Evolutionary conservation across 345 rosid species (phyloP), one percentile per base, ranked within the genome.

Genomic region (Erodium maritimum): DNA sequence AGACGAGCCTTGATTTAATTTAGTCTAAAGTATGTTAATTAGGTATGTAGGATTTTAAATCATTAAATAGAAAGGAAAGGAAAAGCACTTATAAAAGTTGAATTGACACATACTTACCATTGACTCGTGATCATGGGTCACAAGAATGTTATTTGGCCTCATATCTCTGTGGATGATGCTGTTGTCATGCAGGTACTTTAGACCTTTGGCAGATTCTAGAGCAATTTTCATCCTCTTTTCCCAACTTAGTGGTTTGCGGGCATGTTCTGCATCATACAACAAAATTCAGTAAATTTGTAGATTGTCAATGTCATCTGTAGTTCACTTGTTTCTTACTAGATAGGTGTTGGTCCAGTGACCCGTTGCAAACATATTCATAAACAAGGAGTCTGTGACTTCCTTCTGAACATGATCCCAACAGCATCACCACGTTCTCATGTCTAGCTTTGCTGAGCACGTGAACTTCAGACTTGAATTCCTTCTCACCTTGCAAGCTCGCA

Each of bases 121-220:
- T 22, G 84, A 33, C 57, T 80, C 75, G 8, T 70, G 71, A 64
- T 80, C 86, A 61, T 85, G 82, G 2, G 86, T 82, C 20, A 80
- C 80, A 20, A 82, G 88, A 71, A 82, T 80, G 80, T 85, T 82
- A 67, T 73, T 77, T 23, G 88, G 88, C 59, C 88, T 66, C 82
- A 80, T 65, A 55, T 82, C 86, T 74, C 88, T 75, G 56, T 82
- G 88, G 61, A 82, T 59, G 58, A 85, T 80, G 66, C 65, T 80
- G 62, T 80, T 76, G 19, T 73, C 77, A 29, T 85, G 88, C 56
- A 82, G 77, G 67, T 85, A 85, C 33, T 66, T 66, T 42, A 85
- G 60, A 48, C 86, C 86, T 65, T 57, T 78, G 9, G 88, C 88
- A 1, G 80, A 74, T 59, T 85, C 88, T 62, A 75, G 16, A 6